Percentiles rank a stretch among this genome's conserved stretches.
Evolutionary conservation across 768 basidiomycete genomes (phyloP).

Genomic region (Mycena floridula): DNA sequence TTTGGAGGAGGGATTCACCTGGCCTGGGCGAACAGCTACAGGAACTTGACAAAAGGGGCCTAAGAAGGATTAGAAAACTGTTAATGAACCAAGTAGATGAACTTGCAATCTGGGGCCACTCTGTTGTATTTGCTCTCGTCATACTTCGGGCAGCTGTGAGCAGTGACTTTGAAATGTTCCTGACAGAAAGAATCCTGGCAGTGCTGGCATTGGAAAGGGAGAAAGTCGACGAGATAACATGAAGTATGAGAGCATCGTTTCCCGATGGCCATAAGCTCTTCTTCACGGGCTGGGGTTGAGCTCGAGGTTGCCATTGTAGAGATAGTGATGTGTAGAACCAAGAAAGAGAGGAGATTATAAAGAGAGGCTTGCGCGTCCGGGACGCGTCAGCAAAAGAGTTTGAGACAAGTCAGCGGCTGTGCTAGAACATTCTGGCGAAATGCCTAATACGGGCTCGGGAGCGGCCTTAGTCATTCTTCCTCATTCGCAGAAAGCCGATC

Average conservation of each 20-base stretch:
- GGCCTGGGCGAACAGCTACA: conserved; percentile 67
- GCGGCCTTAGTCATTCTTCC: too few species aligned
- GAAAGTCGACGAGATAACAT: conserved; percentile 74
- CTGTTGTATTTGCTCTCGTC: conserved; percentile 68
- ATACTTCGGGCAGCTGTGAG: conserved; percentile 64
- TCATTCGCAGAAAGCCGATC: conserved; percentile 27
- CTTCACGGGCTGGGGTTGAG: conserved; percentile 30
- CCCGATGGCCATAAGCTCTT: conserved; percentile 61
- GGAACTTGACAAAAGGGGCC: conserved; percentile 76
- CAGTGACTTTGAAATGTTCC: conserved; percentile 69
- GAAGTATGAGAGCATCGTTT: conserved; percentile 62
- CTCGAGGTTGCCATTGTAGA: conserved; percentile 19
- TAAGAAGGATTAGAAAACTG: conserved; percentile 17
- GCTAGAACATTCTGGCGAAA: background rate
- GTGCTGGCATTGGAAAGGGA: conserved; percentile 84
- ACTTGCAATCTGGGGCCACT: conserved; percentile 70
- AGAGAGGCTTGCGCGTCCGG: conserved; percentile 8
- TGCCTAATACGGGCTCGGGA: too few species aligned
- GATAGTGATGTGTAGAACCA: background rate
- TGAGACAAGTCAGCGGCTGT: background rate
- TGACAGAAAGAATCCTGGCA: conserved; percentile 67
- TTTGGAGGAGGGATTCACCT: too few species aligned
- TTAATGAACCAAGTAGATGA: background rate
- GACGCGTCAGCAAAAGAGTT: conserved; percentile 1
- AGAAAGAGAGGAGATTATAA: too few species aligned